Conservation (phyloP, 1,139 yeast species). For the Dujonia santamariae region DNA sequence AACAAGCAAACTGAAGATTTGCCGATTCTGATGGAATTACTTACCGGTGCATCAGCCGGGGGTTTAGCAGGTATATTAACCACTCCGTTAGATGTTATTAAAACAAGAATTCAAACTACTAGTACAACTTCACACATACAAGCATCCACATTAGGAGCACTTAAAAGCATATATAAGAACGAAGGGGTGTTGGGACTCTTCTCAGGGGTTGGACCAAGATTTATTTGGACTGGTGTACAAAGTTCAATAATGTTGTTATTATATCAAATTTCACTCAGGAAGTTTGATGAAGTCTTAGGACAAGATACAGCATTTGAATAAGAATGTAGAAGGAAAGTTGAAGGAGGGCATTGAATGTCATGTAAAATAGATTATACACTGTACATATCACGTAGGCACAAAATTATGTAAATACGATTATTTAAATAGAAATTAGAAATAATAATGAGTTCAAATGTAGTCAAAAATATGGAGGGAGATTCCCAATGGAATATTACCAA, state of each 20-base stretch:
- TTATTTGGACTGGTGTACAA: slow-evolving; percentile 95
- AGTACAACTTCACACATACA: slow-evolving; percentile 22
- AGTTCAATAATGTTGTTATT: slow-evolving; percentile 90
- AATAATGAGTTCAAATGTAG: no score
- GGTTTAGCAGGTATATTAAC: slow-evolving; percentile 86
- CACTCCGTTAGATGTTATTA: slow-evolving; percentile 87
- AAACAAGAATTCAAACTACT: slow-evolving; percentile 85
- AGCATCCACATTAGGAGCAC: slow-evolving; percentile 60
- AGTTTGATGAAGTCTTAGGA: slow-evolving; percentile 24
- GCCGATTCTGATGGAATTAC: slow-evolving; percentile 60
- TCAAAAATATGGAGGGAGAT: no score
- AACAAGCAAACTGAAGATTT: slow-evolving; percentile 42
- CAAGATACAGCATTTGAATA: neutral
- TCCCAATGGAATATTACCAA: no score
- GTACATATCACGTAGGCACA: no score
- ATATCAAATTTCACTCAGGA: slow-evolving; percentile 61
- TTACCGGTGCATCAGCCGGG: slow-evolving; percentile 95
- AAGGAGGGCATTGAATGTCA: no score
- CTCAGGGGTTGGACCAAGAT: slow-evolving; percentile 94
- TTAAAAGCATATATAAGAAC: slow-evolving; percentile 59
- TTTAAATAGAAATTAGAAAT: no score
- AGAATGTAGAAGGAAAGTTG: no score
- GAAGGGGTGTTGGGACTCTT: slow-evolving; percentile 84
- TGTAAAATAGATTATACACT: no score
- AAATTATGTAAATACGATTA: no score